Conservation (phyloP, 805 yeast genomes). For the Saturnispora diversa region DNA sequence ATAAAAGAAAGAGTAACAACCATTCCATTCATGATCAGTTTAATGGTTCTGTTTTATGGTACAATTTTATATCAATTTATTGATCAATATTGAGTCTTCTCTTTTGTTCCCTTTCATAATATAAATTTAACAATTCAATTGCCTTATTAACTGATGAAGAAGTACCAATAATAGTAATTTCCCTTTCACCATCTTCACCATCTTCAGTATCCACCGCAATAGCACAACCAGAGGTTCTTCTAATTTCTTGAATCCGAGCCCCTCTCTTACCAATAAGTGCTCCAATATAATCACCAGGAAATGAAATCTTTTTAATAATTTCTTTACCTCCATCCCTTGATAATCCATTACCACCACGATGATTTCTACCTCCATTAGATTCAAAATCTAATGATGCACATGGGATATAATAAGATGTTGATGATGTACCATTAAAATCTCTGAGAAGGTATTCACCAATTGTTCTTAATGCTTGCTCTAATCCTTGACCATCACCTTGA, state of each 20-base stretch:
- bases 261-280: conserved; percentile 86
- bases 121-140: conserved; percentile 44
- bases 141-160: conserved; percentile 51
- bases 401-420: conserved; percentile 59
- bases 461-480: conserved; percentile 48
- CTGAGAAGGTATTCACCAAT: conserved; percentile 67
- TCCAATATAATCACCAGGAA: conserved; percentile 80
- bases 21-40: not conserved
- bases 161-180: conserved; percentile 63
- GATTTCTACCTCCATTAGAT: not conserved
- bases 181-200: conserved; percentile 51
- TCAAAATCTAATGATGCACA: conserved; percentile 18
- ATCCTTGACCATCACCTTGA: conserved; percentile 65
- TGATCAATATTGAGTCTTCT: conserved; percentile 21
- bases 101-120: conserved; percentile 47
- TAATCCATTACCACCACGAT: not conserved
- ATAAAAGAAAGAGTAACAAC: not conserved
- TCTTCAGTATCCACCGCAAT: conserved; percentile 67
- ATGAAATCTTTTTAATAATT: conserved; percentile 39
- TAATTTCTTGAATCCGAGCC: conserved; percentile 74
- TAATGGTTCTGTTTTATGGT: not conserved
- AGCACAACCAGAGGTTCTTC: conserved; percentile 69
- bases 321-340: conserved; percentile 22
- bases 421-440: conserved; percentile 57
- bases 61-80: not conserved